phyloP scores from a whole-genome alignment of 2,329 filamentous ascomycete species.

The Colletotrichum camelliae region DNA sequence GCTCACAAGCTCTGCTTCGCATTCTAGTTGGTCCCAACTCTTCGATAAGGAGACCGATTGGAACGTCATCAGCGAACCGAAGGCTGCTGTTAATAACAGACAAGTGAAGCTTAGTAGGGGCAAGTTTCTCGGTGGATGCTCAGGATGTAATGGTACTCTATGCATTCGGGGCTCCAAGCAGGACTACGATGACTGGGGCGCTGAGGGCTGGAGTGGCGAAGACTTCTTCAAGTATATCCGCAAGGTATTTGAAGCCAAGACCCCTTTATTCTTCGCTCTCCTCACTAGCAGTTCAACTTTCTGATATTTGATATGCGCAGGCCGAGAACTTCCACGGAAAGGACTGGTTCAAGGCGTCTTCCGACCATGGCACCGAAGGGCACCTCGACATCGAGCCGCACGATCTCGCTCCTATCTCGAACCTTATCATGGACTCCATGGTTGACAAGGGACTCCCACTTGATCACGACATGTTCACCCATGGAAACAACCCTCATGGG shows the following conservation, averaged over 20 bases:
- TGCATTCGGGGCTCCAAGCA: conserved; percentile 54
- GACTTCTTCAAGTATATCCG: conserved; percentile 63
- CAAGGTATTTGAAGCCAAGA: conserved; percentile 41
- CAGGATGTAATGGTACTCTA: conserved; percentile 54
- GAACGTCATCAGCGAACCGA: conserved; percentile 51
- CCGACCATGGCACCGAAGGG: conserved; percentile 55
- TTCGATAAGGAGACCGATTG: conserved; percentile 53
- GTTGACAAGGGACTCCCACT: conserved; percentile 57
- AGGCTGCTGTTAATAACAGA: conserved; percentile 42
- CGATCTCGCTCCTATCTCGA: conserved; percentile 62
- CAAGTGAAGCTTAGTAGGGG: conserved; percentile 53
- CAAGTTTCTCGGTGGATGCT: conserved; percentile 54
- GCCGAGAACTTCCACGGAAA: conserved; percentile 64
- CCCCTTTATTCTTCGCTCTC: background rate
- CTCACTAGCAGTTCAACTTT: background rate
- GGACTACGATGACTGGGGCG: conserved; percentile 59
- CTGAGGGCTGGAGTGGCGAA: conserved; percentile 60
- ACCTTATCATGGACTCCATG: conserved; percentile 60
- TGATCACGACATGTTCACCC: conserved; percentile 64
- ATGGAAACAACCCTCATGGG: conserved; percentile 54
- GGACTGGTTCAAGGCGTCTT: conserved; percentile 58
- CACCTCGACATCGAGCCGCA: conserved; percentile 62
- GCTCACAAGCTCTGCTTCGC: background rate
- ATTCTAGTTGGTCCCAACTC: conserved; percentile 1
- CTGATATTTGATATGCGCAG: conserved; percentile 26